Base-by-base conservation (phyloP, 202 grass and related monocot species). In the Panicum hallii region DNA sequence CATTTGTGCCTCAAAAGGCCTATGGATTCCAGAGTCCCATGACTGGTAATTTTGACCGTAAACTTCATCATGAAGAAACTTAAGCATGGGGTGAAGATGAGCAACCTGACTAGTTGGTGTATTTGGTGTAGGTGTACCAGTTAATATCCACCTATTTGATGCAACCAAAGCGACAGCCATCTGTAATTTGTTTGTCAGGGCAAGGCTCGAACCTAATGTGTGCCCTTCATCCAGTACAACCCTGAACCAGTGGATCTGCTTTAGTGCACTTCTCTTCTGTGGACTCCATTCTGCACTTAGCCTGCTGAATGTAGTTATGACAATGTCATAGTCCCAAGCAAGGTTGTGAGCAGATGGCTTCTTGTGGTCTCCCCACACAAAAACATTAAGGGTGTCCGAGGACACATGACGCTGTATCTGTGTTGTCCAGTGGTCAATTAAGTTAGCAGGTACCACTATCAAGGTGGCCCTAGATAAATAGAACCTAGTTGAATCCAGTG, bases 301-400 rank as follows among this genome's bases (percentile, higher is more conserved):
- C 80, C 91, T 91, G 70, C 84, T 91, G 87, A 99, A 99, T 43
- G 96, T 96, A 61, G 96, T 96, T 86, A 96, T 90, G 72, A 99
- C 89, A 77, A 99, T 87, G 82, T 99, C 96, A 87, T 92, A 94
- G 79, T 96, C 96, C 96, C 96, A 99, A 70, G 96, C 96, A 85
- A 99, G 96, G 88, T 81, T 87, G 78, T 90, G 88, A 84, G 91
- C 86, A 92, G 74, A 83, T 19, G 93, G 93, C 42, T 86, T 91
- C 81, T 81, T 95, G 77, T 99, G 72, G 70, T 89, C 86, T n/a
- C 83, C 89, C 93, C 91, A 99, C 19, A 89, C 82, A 86, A 84
- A 94, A 54, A 96, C 91, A 75, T 85, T 78, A 47, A 99, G 89
- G 46, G 91, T 89, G 34, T 86, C 89, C 2, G 82, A 89, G 48